A percentile compares a stretch with the other conserved stretches of the same genome.
phyloP scores from a whole-genome alignment of 1,284 basidiomycete genomes.

The Malassezia psittaci region DNA sequence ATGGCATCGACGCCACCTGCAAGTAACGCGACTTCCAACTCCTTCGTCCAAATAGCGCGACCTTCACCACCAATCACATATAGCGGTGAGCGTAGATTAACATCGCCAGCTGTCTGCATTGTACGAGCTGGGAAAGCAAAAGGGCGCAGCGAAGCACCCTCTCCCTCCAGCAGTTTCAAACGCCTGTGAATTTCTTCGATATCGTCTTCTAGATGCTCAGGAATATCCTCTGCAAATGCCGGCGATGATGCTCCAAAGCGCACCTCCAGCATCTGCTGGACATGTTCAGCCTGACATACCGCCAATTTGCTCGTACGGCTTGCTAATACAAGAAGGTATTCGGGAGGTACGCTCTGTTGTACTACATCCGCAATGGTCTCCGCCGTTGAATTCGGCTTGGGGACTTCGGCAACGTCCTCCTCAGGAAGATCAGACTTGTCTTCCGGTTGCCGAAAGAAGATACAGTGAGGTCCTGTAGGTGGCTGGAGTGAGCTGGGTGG shows the following conservation, averaged over 20 bases:
- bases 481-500: constrained; percentile 31
- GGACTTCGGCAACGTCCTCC: not conserved
- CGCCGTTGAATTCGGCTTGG: not conserved
- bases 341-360: not conserved
- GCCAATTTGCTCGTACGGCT: constrained; percentile 27
- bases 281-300: constrained; percentile 25
- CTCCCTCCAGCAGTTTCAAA: constrained; percentile 13
- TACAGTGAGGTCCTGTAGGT: constrained; percentile 36
- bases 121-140: constrained; percentile 55
- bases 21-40: constrained; percentile 73
- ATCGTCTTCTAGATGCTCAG: constrained; percentile 18
- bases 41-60: constrained; percentile 87
- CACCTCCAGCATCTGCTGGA: constrained; percentile 35
- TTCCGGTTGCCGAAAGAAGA: constrained; percentile 42
- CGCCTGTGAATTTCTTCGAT: constrained; percentile 18
- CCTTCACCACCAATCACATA: constrained; percentile 52
- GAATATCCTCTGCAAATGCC: constrained; percentile 21
- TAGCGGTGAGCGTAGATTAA: constrained; percentile 63
- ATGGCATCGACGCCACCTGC: constrained; percentile 74
- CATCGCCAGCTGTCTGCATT: constrained; percentile 84
- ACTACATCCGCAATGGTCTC: not conserved
- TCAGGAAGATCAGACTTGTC: constrained; percentile 12
- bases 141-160: constrained; percentile 17
- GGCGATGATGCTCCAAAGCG: constrained; percentile 34
- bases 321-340: constrained; percentile 9